Evolutionary conservation across 176 grass and related monocot genomes (phyloP).

Genomic region (Ensete glaucum): DNA sequence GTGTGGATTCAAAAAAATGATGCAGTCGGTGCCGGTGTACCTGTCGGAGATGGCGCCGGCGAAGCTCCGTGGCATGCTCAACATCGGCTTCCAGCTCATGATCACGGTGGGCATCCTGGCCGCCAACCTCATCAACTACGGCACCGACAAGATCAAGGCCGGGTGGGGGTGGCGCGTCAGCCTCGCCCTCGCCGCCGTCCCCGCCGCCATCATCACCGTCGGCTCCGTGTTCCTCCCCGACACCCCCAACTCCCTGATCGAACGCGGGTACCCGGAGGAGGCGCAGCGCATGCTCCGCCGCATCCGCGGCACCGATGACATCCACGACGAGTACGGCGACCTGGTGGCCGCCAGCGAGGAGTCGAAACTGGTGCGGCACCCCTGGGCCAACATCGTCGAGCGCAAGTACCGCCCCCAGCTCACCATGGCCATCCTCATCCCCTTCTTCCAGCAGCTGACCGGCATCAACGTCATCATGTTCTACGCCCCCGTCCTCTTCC

Average conservation of each 20-base stretch:
- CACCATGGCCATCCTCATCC: slow-evolving; percentile 62
- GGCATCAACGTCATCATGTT: slow-evolving; percentile 48
- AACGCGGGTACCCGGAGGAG: slow-evolving; percentile 47
- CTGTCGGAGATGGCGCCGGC: slow-evolving; percentile 96
- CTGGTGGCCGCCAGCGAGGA: slow-evolving; percentile 66
- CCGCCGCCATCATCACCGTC: slow-evolving; percentile 60
- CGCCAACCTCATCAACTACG: slow-evolving; percentile 85
- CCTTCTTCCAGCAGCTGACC: slow-evolving; percentile 41
- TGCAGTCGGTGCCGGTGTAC: slow-evolving; percentile 85
- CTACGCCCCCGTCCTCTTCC: slow-evolving; percentile 67
- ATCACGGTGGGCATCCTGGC: slow-evolving; percentile 77
- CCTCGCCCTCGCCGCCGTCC: slow-evolving; percentile 73
- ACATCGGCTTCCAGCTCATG: slow-evolving; percentile 97
- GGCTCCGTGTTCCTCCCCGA: slow-evolving; percentile 91
- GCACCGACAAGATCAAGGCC: slow-evolving; percentile 66
- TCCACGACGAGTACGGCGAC: slow-evolving; percentile 69
- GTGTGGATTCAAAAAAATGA: neutral
- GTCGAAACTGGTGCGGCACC: slow-evolving; percentile 53
- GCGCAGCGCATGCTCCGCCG: slow-evolving; percentile 69
- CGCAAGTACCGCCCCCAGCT: slow-evolving; percentile 55
- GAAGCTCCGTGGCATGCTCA: slow-evolving; percentile 78
- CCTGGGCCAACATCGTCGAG: slow-evolving; percentile 64
- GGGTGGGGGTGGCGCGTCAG: slow-evolving; percentile 87
- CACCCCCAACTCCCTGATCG: slow-evolving; percentile 85
- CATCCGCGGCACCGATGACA: slow-evolving; percentile 78